Evolutionary conservation across 306 rosid genomes (phyloP).

Genomic region (Vigna nakashimae): DNA sequence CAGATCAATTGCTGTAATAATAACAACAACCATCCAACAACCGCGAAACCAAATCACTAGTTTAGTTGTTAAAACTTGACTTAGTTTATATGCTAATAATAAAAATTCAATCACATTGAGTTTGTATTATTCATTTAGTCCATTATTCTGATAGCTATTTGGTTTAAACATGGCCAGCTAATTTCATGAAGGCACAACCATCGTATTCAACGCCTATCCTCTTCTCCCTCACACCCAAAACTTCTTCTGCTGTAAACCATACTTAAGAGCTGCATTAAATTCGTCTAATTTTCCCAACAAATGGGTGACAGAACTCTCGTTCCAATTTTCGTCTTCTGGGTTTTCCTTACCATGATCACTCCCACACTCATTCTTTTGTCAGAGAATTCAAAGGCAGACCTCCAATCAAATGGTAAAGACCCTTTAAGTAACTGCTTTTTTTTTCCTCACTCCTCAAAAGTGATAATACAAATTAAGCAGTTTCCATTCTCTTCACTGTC

Average conservation of each 20-base stretch:
- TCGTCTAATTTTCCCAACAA: constrained; percentile 30
- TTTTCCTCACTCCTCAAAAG: constrained; percentile 3
- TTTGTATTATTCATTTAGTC: constrained; percentile 30
- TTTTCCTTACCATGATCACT: constrained; percentile 74
- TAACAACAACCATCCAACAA: constrained; percentile 85
- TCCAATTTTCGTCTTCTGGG: constrained; percentile 85
- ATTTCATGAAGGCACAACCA: constrained; percentile 41
- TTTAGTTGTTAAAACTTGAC: constrained; percentile 60
- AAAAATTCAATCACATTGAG: constrained; percentile 23
- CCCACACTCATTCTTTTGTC: constrained; percentile 76
- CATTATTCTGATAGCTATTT: constrained; percentile 44
- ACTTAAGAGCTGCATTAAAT: constrained; percentile 11
- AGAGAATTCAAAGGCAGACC: constrained; percentile 64
- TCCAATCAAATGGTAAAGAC: constrained; percentile 43
- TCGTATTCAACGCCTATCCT: constrained; percentile 31
- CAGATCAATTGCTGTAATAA: constrained; percentile 50
- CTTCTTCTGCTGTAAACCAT: constrained; percentile 8
- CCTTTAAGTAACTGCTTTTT: background rate
- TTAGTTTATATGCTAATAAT: constrained; percentile 30
- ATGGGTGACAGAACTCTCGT: constrained; percentile 76
- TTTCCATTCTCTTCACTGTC: background rate
- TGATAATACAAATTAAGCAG: background rate
- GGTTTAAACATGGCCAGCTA: constrained; percentile 70
- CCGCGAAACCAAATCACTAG: constrained; percentile 56
- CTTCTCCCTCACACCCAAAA: background rate